A percentile compares a stretch with the other conserved stretches of the same genome.
These are phyloP conservation scores for Tolypocladium tundrense DNA, from an alignment of 2,329 filamentous ascomycete genomes.

Conservation along the genomic window DNA sequence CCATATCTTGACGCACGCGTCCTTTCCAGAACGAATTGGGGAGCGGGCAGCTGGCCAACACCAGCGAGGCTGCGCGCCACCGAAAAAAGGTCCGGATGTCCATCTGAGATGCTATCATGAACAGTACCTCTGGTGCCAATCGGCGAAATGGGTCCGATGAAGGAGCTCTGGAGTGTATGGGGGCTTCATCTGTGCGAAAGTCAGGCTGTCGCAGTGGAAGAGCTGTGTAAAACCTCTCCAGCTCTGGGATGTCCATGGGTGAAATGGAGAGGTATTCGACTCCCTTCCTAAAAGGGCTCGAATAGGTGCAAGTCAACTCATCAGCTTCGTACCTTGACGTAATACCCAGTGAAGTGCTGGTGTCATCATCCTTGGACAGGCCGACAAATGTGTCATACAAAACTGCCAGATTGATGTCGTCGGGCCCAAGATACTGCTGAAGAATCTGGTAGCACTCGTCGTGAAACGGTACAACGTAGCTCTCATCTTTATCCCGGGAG, in stretches of 20 bases:
- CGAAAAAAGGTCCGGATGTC: not conserved
- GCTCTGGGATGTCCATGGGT: not conserved
- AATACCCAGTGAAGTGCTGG: not conserved
- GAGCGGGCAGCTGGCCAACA: not conserved
- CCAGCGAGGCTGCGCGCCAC: not conserved
- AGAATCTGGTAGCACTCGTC: not conserved
- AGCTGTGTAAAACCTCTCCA: not conserved
- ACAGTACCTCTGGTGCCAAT: not conserved
- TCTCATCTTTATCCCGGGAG: not conserved
- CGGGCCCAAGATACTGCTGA: not conserved
- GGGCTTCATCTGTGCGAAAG: not conserved
- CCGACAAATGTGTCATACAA: not conserved
- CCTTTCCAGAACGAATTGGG: not conserved
- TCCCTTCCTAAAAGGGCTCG: not conserved
- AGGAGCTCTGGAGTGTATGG: not conserved
- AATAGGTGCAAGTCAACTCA: not conserved
- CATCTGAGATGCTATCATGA: not conserved
- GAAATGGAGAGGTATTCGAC: not conserved
- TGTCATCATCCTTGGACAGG: not conserved
- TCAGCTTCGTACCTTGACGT: not conserved
- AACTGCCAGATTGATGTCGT: not conserved
- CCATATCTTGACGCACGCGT: not conserved
- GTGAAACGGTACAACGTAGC: not conserved
- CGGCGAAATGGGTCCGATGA: not conserved
- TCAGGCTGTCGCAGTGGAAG: not conserved